Evolutionary conservation across 192 early-diverging fungal species (phyloP), one percentile per base, ranked within the genome.

Genomic region (Borealophlyctis nickersoniae): DNA sequence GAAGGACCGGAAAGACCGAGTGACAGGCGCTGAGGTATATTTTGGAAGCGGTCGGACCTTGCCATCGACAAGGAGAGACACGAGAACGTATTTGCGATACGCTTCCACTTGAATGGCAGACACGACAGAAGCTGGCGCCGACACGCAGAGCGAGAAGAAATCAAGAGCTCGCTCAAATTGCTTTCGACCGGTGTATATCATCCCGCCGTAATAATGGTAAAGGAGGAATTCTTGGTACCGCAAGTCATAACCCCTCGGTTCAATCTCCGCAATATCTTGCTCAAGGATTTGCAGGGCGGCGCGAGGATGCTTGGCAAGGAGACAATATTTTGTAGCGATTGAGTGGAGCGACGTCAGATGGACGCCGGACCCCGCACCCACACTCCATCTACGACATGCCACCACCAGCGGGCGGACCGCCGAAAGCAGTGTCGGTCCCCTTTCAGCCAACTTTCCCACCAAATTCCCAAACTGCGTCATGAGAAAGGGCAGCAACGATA

Each of bases 181-280:
- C 58, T 89, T 89, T 62, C 85, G 75, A 22, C 79, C 85, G 26
- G 85, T 78, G 59, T 81, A 87, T n/a, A 90, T 57, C 71, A 91
- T 82, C 16, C 81, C 87, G 53, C 85, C 88, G 66, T 93, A 91
- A 70, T 92, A 93, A 56, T 89, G 76, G 75, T 91, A 89, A 26
- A 87, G 72, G 13, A 92, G 66, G 72, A 84, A 87, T 58, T 84
- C 68, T 68, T 86, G 73, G 52, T 79, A 74, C n/a, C 36, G 53
- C 23, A 79, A 16, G 23, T 48, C 39, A 48, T 22, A 62, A 3
- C 5, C 30, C 22, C 14, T 4, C 14, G 61, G 52, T 4, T 77
- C 48, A 22, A 73, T 50, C 13, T 68, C 74, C n/a, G 58, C 27
- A 36, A 72, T 63, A 30, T 62, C 56, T 1, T 28, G 11, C 28